Evolutionary conservation across 164 flowering plant genomes (phyloP), one percentile per base, ranked within the genome.

Genomic region (Malania oleifera): DNA sequence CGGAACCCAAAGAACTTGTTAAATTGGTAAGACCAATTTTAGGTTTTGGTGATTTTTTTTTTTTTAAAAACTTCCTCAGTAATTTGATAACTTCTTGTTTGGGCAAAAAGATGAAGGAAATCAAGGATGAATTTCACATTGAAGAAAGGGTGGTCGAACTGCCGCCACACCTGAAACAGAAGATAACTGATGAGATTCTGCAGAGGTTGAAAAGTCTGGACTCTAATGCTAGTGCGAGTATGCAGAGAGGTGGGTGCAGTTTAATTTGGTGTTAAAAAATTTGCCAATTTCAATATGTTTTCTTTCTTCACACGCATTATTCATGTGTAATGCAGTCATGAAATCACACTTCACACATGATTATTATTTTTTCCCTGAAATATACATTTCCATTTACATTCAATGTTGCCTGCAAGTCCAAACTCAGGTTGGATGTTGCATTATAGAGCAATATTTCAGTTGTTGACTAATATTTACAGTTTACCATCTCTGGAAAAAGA

Each of bases 1-100:
- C 80, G 12, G 80, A 87, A 55, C 96, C 99, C 3, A 8, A 67
- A 25, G 73, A 82, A 44, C 96, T 95, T 64, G 54, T 84, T 65
- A 70, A 69, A 76, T 63, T 85, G 89, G 99, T 91, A 67, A 70
- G 72, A 11, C 40, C 55, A 28, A 43, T 26, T 58, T 29, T 48
- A 20, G 22, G 41, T 8, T 7, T 5, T 54, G 57, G 27, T 26
- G 17, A n/a, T 50, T 31, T 24, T 41, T 56, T 38, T 17, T 28
- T n/a, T n/a, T n/a, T n/a, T n/a, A n/a, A n/a, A n/a, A n/a, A 24
- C 23, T 56, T 40, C 19, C 38, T 46, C 57, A 34, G 20, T 24
- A 27, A 17, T 34, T 34, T 45, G 23, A 2, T 39, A 27, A 27
- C 26, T 22, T 7, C 6, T 43, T 66, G 51, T 44, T 60, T 44